Base-by-base conservation (phyloP, 768 basidiomycete species). In the Tylopilus sp. region DNA sequence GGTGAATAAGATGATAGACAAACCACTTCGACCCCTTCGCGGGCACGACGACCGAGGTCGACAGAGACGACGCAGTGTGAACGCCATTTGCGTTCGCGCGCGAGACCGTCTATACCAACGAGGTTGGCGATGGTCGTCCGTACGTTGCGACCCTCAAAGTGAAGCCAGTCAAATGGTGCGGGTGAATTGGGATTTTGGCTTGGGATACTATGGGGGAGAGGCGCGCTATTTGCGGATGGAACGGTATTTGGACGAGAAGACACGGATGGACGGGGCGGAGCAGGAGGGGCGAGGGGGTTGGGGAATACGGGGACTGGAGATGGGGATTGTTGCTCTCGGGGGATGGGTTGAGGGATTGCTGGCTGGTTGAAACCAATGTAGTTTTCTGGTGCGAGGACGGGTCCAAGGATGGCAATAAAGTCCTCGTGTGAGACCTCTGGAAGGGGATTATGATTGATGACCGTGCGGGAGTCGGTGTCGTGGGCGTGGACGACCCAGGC, bases 361-460 rank as follows among this genome's bases (percentile, higher is more conserved):
- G 50, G 55, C 43, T 44, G 69, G 40, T 13, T 56, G 55, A 45
- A 68, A 60, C 44, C 71, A n/a, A 70, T 60, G 50, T 85, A 92
- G 64, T 91, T 91, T 67, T 91, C 89, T 11, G 89, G 89, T 0
- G 84, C 87, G 21, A 92, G 80, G 22, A 92, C 67, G n/a, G 90
- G 90, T 0, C 89, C 89, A 1, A 92, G 75, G 42, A 89, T 72
- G 4, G 85, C 79, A 36, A 93, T 84, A 60, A 92, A 92, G 62
- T 93, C 90, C 56, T 92, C 90, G 58, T 92, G 90, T 0, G 88
- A 87, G 56, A 92, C 82, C 57, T 92, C 91, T 1, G 89, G 91
- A 9, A 93, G 76, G 3, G 91, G 89, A 59, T 92, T 92, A 70
- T 93, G 89, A 68, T 93, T 90, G 59, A 92, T 82, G 46, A 91